phyloP scores from a whole-genome alignment of 768 basidiomycete species.

The Suillus tomentosus region DNA sequence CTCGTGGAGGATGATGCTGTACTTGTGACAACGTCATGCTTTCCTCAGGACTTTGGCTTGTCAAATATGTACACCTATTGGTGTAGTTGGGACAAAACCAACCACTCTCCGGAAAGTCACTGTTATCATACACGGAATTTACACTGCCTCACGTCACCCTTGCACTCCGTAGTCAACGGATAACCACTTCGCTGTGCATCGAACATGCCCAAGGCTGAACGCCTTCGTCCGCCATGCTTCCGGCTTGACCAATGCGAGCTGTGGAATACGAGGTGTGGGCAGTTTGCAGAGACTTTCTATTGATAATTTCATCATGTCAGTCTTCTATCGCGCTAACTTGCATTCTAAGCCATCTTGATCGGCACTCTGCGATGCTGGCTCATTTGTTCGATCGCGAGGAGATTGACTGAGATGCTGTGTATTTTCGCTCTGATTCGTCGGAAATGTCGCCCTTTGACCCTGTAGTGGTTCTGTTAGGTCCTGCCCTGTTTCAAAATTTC shows the following conservation, averaged over 20 bases:
- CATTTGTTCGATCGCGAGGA: constrained; percentile 6
- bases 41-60: background rate
- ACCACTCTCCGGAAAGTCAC: constrained; percentile 1
- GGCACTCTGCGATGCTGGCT: background rate
- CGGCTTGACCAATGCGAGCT: background rate
- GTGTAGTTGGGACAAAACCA: background rate
- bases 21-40: background rate
- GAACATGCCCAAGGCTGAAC: constrained; percentile 4
- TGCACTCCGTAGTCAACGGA: constrained; percentile 7
- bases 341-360: background rate
- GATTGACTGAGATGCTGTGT: constrained; percentile 2
- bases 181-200: constrained; percentile 7
- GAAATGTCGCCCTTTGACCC: constrained; percentile 8
- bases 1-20: constrained; percentile 1
- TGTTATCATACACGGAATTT: constrained; percentile 5
- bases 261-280: background rate
- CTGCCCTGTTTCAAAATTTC: constrained; percentile 1
- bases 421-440: constrained; percentile 2
- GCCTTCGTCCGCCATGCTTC: background rate
- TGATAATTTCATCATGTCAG: background rate
- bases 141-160: constrained; percentile 5
- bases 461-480: background rate
- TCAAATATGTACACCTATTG: background rate
- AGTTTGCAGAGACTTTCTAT: background rate
- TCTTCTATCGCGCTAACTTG: constrained; percentile 3